A percentile compares a stretch with the other conserved stretches of the same genome.
Evolutionary conservation across 257 asterid genomes (phyloP).

Genomic region (Solanum medicagineum): DNA sequence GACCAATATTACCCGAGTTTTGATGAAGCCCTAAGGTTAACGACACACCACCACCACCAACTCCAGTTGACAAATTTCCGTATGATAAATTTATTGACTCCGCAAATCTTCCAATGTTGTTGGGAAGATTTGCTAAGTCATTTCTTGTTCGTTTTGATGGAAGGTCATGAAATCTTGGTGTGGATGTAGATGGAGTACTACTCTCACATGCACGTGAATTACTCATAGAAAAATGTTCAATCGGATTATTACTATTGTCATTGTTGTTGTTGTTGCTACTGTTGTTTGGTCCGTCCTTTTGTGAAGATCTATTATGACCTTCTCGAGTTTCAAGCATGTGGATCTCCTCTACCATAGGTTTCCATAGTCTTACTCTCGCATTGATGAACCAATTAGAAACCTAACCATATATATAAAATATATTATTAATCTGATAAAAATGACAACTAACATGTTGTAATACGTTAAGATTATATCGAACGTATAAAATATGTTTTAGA

Average conservation of each 20-base stretch:
- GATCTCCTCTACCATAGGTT: conserved; percentile 99
- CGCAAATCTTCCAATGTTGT: not conserved
- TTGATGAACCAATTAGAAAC: conserved; percentile 97
- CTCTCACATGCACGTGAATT: conserved; percentile 23
- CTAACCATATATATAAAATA: conserved; percentile 9
- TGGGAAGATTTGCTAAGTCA: conserved; percentile 9
- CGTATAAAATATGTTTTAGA: not conserved
- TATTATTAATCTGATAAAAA: not conserved
- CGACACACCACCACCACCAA: conserved; percentile 43
- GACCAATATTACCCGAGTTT: conserved; percentile 30
- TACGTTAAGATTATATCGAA: not conserved
- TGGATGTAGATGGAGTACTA: conserved; percentile 20
- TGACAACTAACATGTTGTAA: not conserved
- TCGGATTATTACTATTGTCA: conserved; percentile 7
- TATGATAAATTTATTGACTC: conserved; percentile 26
- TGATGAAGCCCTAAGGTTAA: conserved; percentile 91
- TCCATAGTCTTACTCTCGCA: conserved; percentile 94
- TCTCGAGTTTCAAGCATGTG: conserved; percentile 81
- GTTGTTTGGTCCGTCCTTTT: conserved; percentile 21
- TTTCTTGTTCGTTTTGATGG: conserved; percentile 44
- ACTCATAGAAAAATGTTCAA: conserved; percentile 19
- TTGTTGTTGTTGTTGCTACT: conserved; percentile 8
- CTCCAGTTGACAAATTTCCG: conserved; percentile 24
- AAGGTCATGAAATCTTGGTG: conserved; percentile 35
- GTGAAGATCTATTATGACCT: conserved; percentile 28